A percentile compares a stretch with the other conserved stretches of the same genome.
phyloP scores from a whole-genome alignment of 75 land plant species.

The Larix kaempferi region DNA sequence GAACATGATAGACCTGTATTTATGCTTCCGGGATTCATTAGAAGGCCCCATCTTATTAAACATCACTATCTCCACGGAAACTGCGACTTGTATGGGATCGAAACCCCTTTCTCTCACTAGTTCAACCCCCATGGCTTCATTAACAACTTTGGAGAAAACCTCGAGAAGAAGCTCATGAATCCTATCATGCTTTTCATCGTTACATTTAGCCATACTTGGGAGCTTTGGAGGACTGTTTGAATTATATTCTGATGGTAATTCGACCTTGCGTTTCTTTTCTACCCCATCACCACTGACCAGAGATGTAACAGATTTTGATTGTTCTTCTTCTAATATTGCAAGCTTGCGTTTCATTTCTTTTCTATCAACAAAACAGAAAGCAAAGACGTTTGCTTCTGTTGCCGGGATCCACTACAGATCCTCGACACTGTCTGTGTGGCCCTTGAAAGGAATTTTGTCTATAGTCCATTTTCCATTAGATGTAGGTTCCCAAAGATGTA shows the following conservation, averaged over 20 bases:
- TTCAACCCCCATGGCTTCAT: conserved; percentile 20
- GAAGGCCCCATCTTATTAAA: conserved; percentile 20
- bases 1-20: conserved; percentile 35
- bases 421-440: too few relatives aligned
- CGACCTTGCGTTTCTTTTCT: conserved; percentile 31
- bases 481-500: too few relatives aligned
- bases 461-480: too few relatives aligned
- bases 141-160: conserved; percentile 26
- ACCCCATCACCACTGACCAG: conserved; percentile 18
- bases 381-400: too few relatives aligned
- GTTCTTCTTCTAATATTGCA: too few relatives aligned
- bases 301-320: too few relatives aligned
- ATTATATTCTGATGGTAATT: conserved; percentile 10
- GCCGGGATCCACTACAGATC: too few relatives aligned
- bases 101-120: conserved; percentile 13
- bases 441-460: too few relatives aligned
- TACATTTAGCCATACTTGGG: not conserved
- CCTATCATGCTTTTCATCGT: conserved; percentile 26
- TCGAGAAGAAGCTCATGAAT: conserved; percentile 26
- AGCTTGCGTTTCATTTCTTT: too few relatives aligned
- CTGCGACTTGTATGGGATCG: conserved; percentile 34
- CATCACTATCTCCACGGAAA: conserved; percentile 26
- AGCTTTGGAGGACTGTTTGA: not conserved
- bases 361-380: too few relatives aligned
- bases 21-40: conserved; percentile 23